Evolutionary conservation across 495 filamentous ascomycete species (phyloP).

Genomic region (Neohortaea acidophila): DNA sequence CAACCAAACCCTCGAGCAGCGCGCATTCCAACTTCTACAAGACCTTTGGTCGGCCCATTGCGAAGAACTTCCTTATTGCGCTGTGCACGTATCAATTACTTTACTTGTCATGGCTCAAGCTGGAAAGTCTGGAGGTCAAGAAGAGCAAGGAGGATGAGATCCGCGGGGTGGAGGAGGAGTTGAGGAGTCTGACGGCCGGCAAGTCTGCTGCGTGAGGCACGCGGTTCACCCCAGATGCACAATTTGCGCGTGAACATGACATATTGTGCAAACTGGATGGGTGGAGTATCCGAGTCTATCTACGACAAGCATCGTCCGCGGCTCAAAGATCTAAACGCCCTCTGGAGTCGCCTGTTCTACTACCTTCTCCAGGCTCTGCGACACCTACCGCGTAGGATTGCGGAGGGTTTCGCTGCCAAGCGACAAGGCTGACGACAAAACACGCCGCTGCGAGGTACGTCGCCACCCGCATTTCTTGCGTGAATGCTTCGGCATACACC

Average conservation of each 20-base stretch:
- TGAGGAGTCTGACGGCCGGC: constrained; percentile 7
- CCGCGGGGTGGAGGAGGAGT: constrained; percentile 4
- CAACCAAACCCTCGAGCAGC: constrained; percentile 2
- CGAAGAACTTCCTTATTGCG: constrained; percentile 72
- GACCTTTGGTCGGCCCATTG: constrained; percentile 61
- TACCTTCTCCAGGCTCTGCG: too few relatives aligned
- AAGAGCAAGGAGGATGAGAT: constrained; percentile 39
- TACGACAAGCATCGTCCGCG: too few relatives aligned
- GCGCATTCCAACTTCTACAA: constrained; percentile 59
- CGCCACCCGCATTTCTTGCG: constrained; percentile 2
- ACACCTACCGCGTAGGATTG: too few relatives aligned
- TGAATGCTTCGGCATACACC: constrained; percentile 8
- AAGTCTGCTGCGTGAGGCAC: too few relatives aligned
- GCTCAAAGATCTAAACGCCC: too few relatives aligned
- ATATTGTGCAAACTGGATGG: too few relatives aligned
- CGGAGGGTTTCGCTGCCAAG: not conserved
- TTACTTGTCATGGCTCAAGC: constrained; percentile 73
- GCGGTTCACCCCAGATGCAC: too few relatives aligned
- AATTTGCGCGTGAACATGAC: too few relatives aligned
- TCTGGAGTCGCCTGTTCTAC: too few relatives aligned
- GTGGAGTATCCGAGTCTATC: too few relatives aligned
- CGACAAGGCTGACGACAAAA: constrained; percentile 4
- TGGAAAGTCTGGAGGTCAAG: constrained; percentile 65
- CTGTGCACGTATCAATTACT: constrained; percentile 75
- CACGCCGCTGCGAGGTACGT: constrained; percentile 7